Evolutionary conservation across 1,139 yeast species (phyloP), one percentile per base, ranked within the genome.

Genomic region (Arxiozyma slooffiae): DNA sequence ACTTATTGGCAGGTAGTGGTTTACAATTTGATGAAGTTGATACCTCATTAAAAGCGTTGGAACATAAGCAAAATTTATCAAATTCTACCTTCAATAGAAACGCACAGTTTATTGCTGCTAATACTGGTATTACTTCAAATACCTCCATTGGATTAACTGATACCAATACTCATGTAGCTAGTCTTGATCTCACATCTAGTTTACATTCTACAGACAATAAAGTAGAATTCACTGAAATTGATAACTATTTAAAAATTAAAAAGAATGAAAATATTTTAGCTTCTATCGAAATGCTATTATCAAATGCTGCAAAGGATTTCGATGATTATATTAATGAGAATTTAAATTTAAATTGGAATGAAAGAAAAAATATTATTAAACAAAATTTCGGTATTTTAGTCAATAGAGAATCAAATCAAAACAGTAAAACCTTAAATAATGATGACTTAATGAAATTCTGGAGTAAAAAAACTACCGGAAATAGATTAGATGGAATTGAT

Each of bases 21-120:
- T 76, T 90, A 50, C 83, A 88, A 52, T 86, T 95, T 44, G 96
- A 88, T 60, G 95, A 88, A 52, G 82, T 92, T 46, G 90, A 85
- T 57, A 74, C 75, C 46, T 90, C 86, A 50, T 71, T 83, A 56
- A 76, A 76, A 38, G 61, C 58, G 21, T 59, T 71, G 23, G 66
- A 68, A 48, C 52, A 56, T 17, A 50, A 45, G 23, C 51, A 45
- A 14, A 44, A 26, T 7, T 16, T 42, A 42, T 23, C 45, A 21
- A 42, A 42, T 42, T 37, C 45, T 21, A 42, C 45, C 6, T 34
- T 42, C 6, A 24, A 8, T 21, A 42, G 39, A 34, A 38, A 42
- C 30, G 26, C 20, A 5, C 16, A 16, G 3, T 9, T 23, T 23
- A 16, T 5, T 11, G 30, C 16, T 22, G 21, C 38, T 9, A 21